Evolutionary conservation across 306 rosid genomes (phyloP).

Genomic region (Quercus aquifolioides): DNA sequence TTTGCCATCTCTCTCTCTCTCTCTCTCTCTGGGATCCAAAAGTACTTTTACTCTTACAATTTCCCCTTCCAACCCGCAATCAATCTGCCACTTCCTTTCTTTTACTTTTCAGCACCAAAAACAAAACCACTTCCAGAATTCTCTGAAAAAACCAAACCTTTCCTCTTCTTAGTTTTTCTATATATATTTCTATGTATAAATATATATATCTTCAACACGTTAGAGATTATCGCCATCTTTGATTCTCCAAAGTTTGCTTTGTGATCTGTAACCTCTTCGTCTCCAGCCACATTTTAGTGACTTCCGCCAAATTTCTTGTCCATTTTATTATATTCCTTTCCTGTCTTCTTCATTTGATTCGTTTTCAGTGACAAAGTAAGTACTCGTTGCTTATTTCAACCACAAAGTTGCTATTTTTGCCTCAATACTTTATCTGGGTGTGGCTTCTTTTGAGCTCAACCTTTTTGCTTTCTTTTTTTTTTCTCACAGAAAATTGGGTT

Average conservation of each 20-base stretch:
- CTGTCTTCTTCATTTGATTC: slow-evolving; percentile 18
- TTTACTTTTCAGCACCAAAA: slow-evolving; percentile 15
- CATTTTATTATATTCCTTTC: neutral
- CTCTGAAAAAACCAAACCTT: slow-evolving; percentile 14
- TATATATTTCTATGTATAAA: neutral
- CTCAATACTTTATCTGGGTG: slow-evolving; percentile 16
- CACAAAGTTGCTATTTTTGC: slow-evolving; percentile 15
- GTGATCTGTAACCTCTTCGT: slow-evolving; percentile 43
- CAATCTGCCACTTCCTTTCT: slow-evolving; percentile 13
- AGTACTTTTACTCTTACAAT: slow-evolving; percentile 10
- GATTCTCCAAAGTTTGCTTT: slow-evolving; percentile 34
- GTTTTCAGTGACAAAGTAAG: slow-evolving; percentile 2
- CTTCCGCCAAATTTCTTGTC: slow-evolving; percentile 29
- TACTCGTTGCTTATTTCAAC: slow-evolving; percentile 17
- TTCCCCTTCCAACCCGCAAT: slow-evolving; percentile 22
- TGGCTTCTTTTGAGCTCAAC: slow-evolving; percentile 9
- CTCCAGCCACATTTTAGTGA: slow-evolving; percentile 52
- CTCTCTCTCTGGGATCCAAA: slow-evolving; percentile 41
- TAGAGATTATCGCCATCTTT: slow-evolving; percentile 50
- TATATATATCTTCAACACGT: slow-evolving; percentile 13
- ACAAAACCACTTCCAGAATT: slow-evolving; percentile 22
- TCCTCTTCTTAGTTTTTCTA: neutral
- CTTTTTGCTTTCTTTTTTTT: neutral
- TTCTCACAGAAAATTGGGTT: neutral
- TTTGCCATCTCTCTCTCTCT: slow-evolving; percentile 9